Evolutionary conservation across 768 basidiomycete species (phyloP), one percentile per base, ranked within the genome.

Genomic region (Podaxis rugospora): DNA sequence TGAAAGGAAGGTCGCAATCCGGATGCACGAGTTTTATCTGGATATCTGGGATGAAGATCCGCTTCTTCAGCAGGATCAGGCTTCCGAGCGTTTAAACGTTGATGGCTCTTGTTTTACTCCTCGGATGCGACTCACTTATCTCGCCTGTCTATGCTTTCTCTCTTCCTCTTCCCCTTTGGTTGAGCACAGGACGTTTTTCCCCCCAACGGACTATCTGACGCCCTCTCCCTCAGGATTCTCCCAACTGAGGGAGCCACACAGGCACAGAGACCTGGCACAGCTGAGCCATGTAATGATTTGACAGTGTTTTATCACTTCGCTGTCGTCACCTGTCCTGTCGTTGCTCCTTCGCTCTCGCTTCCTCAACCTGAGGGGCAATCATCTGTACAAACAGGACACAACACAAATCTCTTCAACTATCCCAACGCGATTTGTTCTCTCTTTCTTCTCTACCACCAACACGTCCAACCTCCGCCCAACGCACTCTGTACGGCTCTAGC

Each of bases 311-410:
- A 40, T 3, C 23, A 25, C 59, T 60, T 60, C 59, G 51, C 59
- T 53, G 59, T 53, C 59, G 59, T 53, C 40, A 53, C 51, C 59
- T 60, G 59, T 60, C 59, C 32, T 60, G 59, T 60, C 59, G 59
- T 6, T 52, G 44, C 59, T 6, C 18, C 59, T 60, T 59, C 50
- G 50, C 49, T 40, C 57, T 27, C 50, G 42, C 42, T 44, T 54
- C 52, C 27, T 2, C 36, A 54, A 18, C 14, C 52, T 21, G 13
- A 21, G 37, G 37, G 23, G 35, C 52, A 54, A 23, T n/a, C 32
- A 25, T 42, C 40, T 52, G 21, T 11, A 23, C 59, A 60, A 60
- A 60, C n/a, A 60, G 21, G 14, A 5, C 51, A 60, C 51, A 60
- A 60, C 59, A 60, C 37, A 13, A 13, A 25, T 7, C 25, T 21